Evolutionary conservation across 495 filamentous ascomycete genomes (phyloP), one percentile per base, ranked within the genome.

Genomic region (Penicillium longicatenatum): DNA sequence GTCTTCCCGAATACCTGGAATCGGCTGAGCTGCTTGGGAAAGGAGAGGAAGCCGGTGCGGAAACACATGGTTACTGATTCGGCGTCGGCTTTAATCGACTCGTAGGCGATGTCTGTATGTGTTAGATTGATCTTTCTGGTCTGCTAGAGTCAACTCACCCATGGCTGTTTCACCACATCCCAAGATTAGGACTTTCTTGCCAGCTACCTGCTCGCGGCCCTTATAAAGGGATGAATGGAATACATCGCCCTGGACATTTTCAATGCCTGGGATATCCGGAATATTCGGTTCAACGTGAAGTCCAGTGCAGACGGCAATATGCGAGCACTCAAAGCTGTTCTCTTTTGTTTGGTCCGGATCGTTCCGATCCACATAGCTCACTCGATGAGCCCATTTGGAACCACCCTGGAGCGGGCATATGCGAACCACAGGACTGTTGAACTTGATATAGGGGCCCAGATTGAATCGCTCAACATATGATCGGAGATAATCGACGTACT

Each of bases 151-250:
- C 9, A 20, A 57, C 59, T 57, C 11, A 61, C 59, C 60, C 60
- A 63, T 63, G 0, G 56, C 60, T n/a, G 60, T 63, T 51, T 63
- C 60, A 16, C 60, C 60, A 35, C 56, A 59, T 24, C 60, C 60
- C 19, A 63, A 29, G 11, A 63, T 43, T 1, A 63, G 52, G 10
- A 63, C 56, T 4, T 52, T 58, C 22, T 48, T 53, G 8, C 60
- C 56, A 49, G 60, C 56, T 17, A 59, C 56, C 46, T 59, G 55
- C 29, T 33, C 50, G 7, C 59, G 53, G 33, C 41, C 41, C 20
- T 63, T 63, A 41, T 63, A 63, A 5, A 43, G 56, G n/a, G 60
- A 52, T 39, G 60, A 63, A 37, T 63, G 60, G 20, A 63, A 63
- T 4, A 63, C 60, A n/a, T 59, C 60, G 2, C 59, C 59, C 14